phyloP scores from a whole-genome alignment of 192 early-diverging fungal genomes.

The Rhizophagus clarus region DNA sequence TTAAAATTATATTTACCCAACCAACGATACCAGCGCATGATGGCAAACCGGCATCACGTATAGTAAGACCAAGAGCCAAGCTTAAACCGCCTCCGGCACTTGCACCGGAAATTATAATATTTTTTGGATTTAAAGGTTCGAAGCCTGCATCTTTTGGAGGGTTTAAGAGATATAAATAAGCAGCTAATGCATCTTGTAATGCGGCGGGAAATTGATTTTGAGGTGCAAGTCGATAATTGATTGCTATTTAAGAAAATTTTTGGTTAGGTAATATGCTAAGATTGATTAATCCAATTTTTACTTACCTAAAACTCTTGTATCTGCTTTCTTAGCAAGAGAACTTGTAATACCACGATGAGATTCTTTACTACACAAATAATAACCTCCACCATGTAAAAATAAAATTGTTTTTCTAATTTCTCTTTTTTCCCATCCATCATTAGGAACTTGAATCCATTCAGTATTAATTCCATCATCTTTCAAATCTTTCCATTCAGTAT shows the following conservation, averaged over 20 bases:
- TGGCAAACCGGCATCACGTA: too few species aligned
- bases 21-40: constrained; percentile 31
- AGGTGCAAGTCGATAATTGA: constrained; percentile 39
- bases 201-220: too few species aligned
- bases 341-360: constrained; percentile 26
- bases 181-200: too few species aligned
- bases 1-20: constrained; percentile 27
- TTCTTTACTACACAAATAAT: constrained; percentile 21
- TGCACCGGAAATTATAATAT: constrained; percentile 69
- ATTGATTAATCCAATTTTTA: background rate
- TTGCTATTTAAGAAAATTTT: constrained; percentile 34
- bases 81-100: constrained; percentile 59
- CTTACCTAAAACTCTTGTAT: constrained; percentile 47
- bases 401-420: too few species aligned
- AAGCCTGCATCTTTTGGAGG: too few species aligned
- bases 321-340: constrained; percentile 52
- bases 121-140: background rate
- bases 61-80: too few species aligned
- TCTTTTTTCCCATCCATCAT: too few species aligned
- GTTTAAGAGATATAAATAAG: too few species aligned
- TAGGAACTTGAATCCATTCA: too few species aligned
- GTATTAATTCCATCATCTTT: too few species aligned
- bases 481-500: too few species aligned
- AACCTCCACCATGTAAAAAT: too few species aligned
- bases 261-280: background rate